Percentiles rank a stretch among this genome's conserved stretches.
These are phyloP conservation scores for Lentithecium fluviatile DNA, from an alignment of 495 filamentous ascomycete species.

Conservation along the genomic window DNA sequence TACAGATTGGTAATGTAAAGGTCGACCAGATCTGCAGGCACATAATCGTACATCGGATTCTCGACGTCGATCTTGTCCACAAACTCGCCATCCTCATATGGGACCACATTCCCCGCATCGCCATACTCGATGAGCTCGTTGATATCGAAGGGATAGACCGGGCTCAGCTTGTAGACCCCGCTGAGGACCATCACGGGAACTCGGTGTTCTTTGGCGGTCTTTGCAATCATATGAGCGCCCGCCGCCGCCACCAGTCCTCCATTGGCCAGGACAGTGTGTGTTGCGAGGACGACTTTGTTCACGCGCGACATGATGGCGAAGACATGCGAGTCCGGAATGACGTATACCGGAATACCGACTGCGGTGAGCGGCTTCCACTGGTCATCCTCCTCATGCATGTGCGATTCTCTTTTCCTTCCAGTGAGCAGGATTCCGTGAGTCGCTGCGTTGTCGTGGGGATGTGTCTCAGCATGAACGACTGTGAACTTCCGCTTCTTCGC, in stretches of 20 bases:
- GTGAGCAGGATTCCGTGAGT: constrained; percentile 58
- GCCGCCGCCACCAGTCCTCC: constrained; percentile 79
- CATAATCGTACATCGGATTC: constrained; percentile 79
- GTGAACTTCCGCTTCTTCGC: constrained; percentile 84
- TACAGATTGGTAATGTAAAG: constrained; percentile 92
- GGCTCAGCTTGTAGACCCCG: constrained; percentile 87
- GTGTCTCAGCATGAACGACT: constrained; percentile 72
- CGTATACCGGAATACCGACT: constrained; percentile 74
- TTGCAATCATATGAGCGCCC: constrained; percentile 73
- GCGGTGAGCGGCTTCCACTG: constrained; percentile 73
- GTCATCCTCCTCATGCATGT: constrained; percentile 54
- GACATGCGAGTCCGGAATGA: constrained; percentile 78
- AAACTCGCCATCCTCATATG: constrained; percentile 69
- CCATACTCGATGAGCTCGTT: constrained; percentile 78
- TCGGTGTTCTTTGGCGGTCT: constrained; percentile 74
- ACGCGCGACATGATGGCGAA: constrained; percentile 90
- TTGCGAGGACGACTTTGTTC: constrained; percentile 88
- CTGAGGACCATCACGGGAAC: constrained; percentile 81
- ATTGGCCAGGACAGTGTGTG: constrained; percentile 81
- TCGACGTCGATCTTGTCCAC: constrained; percentile 74
- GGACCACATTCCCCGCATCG: constrained; percentile 68
- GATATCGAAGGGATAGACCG: constrained; percentile 77
- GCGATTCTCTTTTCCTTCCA: constrained; percentile 46
- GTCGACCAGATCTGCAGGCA: constrained; percentile 77
- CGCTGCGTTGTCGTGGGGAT: constrained; percentile 64